Evolutionary conservation across 2,329 filamentous ascomycete genomes (phyloP), one percentile per base, ranked within the genome.

Genomic region (Chaetothyriales sp.): DNA sequence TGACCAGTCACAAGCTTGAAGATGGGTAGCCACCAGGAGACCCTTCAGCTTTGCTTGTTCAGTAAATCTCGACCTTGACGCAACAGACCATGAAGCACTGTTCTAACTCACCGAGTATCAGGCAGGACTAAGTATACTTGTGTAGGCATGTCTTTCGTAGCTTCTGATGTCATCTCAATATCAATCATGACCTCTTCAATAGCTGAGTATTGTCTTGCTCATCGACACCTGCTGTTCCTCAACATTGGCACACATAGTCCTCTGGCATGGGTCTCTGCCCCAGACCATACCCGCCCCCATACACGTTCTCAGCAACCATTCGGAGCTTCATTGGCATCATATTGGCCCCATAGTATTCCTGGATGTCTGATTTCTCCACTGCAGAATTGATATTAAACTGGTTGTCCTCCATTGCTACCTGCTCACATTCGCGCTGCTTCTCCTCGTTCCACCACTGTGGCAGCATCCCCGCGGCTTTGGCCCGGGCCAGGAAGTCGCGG

Each of bases 251-350:
- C 25, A 15, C 32, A 50, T 54, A 51, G 26, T 48, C 46, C 15
- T 39, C 49, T n/a, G 52, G 49, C 52, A 54, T 54, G n/a, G 49
- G 49, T 28, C 47, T 49, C 52, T 54, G 52, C 3, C 52, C 52
- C 19, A 51, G 26, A 7, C 52, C 52, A 22, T 54, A 54, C 5
- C 52, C 1, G 47, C 52, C 52, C 4, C 66, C 65, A 19, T 68
- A 67, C 3, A 73, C 60, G 0, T 58, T 58, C 57, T 75, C 70
- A 2, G 63, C 68, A 18, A 75, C 61, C 67, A 76, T 70, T 12
- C 73, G 65, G 47, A 77, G 61, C 64, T 75, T 70, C 70, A 74
- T 73, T 2, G 73, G 68, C 52, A 75, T 73, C 1, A 56, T 57
- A 0, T 49, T 4, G 47, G 75, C 66, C 2, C 66, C 65, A 46